Base-by-base conservation (phyloP, 345 rosid species). In the Bruguiera sexangula region DNA sequence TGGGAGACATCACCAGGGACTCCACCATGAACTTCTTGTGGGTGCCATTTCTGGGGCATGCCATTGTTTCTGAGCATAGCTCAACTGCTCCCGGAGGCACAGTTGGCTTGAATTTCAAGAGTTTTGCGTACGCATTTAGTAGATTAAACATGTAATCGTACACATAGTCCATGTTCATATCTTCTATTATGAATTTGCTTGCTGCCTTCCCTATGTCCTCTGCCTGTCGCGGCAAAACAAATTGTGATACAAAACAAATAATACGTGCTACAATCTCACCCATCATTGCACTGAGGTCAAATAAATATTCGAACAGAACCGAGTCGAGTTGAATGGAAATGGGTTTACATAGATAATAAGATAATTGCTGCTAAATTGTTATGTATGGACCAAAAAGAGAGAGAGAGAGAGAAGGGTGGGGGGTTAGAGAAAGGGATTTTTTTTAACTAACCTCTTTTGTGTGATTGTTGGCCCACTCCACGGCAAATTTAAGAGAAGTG, bases 71-170 rank as follows among this genome's bases (percentile, higher is more conserved):
- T 2, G 88, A 4, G 67, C 90, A 82, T 22, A 81, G 36, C 71
- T 82, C 86, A 1, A 34, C 72, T 3, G 88, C 88, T 19, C 68
- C 74, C 10, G 76, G 69, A 2, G 87, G 84, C 16, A 81, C 72
- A 4, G 39, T 60, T 24, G 83, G 80, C 65, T 84, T 70, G 71
- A 64, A 79, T 61, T 62, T 81, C 70, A 82, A 54, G 7, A 83
- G 81, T 73, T 83, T 85, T 20, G 82, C 83, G 9, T 80, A 80
- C 71, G 77, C 78, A 10, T 68, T 83, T 26, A 87, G 62, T 6
- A 81, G 10, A 74, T 83, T 79, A 37, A 81, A 80, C 88, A 83
- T 81, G 76, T 83, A 85, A 73, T 79, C 87, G 60, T 83, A 86
- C 69, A 86, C 83, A 16, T 74, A 32, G 20, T 80, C 69, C 82